These are phyloP conservation scores for Pestalotiopsis sp. DNA, from an alignment of 2,329 filamentous ascomycete species.

Conservation along the genomic window DNA sequence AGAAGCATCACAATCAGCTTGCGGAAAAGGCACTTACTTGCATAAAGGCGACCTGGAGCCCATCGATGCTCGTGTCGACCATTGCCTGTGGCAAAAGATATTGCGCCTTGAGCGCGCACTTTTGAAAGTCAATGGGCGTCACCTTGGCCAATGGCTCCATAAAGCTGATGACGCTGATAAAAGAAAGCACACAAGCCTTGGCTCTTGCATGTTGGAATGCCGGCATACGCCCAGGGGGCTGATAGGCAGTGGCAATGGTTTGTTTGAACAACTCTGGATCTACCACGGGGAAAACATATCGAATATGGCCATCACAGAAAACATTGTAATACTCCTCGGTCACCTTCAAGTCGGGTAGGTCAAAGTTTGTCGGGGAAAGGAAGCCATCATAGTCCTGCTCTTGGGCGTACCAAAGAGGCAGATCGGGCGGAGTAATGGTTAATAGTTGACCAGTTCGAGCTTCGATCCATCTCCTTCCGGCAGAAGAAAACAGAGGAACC, in stretches of 20 bases:
- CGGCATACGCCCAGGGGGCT: constrained; percentile 14
- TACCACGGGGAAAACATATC: constrained; percentile 48
- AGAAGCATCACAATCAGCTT: background rate
- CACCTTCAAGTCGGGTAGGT: constrained; percentile 37
- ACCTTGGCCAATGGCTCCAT: constrained; percentile 16
- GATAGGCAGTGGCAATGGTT: constrained; percentile 46
- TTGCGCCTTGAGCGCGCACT: constrained; percentile 40
- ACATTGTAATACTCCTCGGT: constrained; percentile 30
- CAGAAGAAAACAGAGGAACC: constrained; percentile 47
- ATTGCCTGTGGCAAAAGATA: constrained; percentile 41
- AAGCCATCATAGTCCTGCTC: background rate
- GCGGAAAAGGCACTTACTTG: constrained; percentile 38
- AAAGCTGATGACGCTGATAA: constrained; percentile 39
- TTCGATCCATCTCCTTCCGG: constrained; percentile 49
- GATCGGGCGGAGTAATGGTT: constrained; percentile 18
- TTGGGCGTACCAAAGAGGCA: constrained; percentile 17
- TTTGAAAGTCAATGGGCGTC: constrained; percentile 37
- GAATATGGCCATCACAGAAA: constrained; percentile 36
- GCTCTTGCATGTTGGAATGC: constrained; percentile 30
- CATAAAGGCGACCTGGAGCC: constrained; percentile 46
- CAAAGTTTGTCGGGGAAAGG: constrained; percentile 1
- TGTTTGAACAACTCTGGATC: constrained; percentile 46
- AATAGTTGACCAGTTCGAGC: constrained; percentile 41
- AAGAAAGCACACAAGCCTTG: constrained; percentile 49
- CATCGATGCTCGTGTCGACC: constrained; percentile 42